Evolutionary conservation across 805 yeast species (phyloP).

Genomic region (Wickerhamiella dianesei): DNA sequence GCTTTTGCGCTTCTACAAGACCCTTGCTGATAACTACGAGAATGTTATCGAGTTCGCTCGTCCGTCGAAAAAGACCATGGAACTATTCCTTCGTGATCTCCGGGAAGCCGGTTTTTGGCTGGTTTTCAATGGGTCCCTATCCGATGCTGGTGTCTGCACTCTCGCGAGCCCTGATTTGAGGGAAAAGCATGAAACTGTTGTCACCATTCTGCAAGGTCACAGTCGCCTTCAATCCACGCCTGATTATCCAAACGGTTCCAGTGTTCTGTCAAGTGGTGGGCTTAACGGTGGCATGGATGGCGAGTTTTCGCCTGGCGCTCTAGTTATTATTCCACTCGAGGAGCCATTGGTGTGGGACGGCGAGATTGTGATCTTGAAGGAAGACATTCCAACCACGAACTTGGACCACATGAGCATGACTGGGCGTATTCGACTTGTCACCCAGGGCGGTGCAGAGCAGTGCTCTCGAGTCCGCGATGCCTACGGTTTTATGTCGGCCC

Average conservation of each 20-base stretch:
- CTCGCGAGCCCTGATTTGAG: conserved; percentile 55
- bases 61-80: conserved; percentile 26
- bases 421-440: conserved; percentile 56
- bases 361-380: conserved; percentile 42
- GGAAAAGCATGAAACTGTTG: conserved; percentile 26
- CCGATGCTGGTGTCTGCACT: conserved; percentile 62
- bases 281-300: conserved; percentile 4
- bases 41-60: conserved; percentile 41
- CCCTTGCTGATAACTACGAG: conserved; percentile 54
- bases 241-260: neutral
- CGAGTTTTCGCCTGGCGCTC: conserved; percentile 35
- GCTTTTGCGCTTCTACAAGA: conserved; percentile 60
- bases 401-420: conserved; percentile 26
- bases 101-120: conserved; percentile 45
- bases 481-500: conserved; percentile 8
- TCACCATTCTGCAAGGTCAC: conserved; percentile 22
- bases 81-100: conserved; percentile 42
- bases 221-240: conserved; percentile 18
- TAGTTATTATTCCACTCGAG: conserved; percentile 60
- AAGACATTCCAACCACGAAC: conserved; percentile 19
- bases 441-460: conserved; percentile 53
- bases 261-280: neutral
- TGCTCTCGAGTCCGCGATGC: conserved; percentile 31
- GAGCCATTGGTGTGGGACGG: conserved; percentile 92
- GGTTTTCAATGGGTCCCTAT: conserved; percentile 58